Conservation (phyloP, 768 basidiomycete genomes). For the Leccinum subtestaceum region DNA sequence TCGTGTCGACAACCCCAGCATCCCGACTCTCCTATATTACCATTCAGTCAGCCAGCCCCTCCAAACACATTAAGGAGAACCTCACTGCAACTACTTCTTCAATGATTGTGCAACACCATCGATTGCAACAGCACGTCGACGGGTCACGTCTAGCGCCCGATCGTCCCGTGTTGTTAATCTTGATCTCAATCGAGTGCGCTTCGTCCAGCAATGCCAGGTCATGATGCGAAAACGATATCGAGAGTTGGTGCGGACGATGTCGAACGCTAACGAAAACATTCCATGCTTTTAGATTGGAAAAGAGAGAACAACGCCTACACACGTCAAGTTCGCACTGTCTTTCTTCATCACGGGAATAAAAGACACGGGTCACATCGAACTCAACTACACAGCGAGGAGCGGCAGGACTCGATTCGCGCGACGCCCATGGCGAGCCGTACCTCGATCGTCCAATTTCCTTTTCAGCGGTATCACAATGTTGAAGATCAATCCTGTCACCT, state of each 20-base stretch:
- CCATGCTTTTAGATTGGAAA: neutral
- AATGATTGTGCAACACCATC: constrained; percentile 38
- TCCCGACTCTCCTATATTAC: constrained; percentile 38
- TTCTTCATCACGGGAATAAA: constrained; percentile 54
- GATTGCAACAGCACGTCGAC: constrained; percentile 82
- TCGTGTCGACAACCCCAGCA: constrained; percentile 52
- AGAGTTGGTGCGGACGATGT: constrained; percentile 57
- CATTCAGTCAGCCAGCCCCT: neutral
- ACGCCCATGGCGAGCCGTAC: constrained; percentile 50
- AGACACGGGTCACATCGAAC: constrained; percentile 47
- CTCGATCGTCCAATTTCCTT: constrained; percentile 58
- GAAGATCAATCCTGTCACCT: neutral
- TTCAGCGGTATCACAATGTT: neutral
- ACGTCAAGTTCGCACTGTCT: constrained; percentile 48
- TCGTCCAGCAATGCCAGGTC: constrained; percentile 80
- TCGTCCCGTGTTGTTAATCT: constrained; percentile 70
- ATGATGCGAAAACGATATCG: constrained; percentile 54
- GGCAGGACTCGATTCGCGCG: constrained; percentile 31
- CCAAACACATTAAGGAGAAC: neutral
- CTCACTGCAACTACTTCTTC: constrained; percentile 52
- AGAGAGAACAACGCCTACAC: constrained; percentile 5
- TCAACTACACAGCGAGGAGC: constrained; percentile 51
- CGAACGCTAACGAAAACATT: constrained; percentile 45
- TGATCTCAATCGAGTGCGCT: constrained; percentile 67
- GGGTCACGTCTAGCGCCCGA: constrained; percentile 58